These are phyloP conservation scores for Taphrina pruni DNA, from an alignment of 1,139 yeast genomes.

Conservation along the genomic window DNA sequence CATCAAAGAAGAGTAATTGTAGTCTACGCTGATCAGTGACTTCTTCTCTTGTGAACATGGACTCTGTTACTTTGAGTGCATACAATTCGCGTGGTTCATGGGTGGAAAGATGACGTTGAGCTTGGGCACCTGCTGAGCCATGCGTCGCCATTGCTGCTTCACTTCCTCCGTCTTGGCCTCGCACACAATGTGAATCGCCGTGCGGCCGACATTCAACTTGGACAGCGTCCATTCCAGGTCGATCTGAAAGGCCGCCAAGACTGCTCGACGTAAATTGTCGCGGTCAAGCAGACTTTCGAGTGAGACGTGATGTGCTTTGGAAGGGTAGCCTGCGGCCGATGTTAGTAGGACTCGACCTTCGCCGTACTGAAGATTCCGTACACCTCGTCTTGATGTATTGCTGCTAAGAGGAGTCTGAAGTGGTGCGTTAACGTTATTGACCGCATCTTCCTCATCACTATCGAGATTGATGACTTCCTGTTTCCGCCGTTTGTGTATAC, in stretches of 20 bases:
- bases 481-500: not conserved
- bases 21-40: constrained; percentile 24
- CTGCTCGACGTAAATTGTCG: constrained; percentile 44
- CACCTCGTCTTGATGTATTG: not conserved
- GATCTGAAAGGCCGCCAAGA: constrained; percentile 45
- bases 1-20: constrained; percentile 46
- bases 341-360: constrained; percentile 46
- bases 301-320: constrained; percentile 44
- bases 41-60: no score
- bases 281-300: constrained; percentile 46
- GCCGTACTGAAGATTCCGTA: constrained; percentile 24
- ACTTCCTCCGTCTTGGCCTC: constrained; percentile 44
- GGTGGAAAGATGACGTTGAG: constrained; percentile 40
- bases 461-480: constrained; percentile 10
- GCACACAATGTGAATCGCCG: constrained; percentile 42
- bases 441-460: constrained; percentile 4
- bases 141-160: constrained; percentile 10
- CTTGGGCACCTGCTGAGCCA: constrained; percentile 17
- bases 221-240: constrained; percentile 41
- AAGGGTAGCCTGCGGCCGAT: constrained; percentile 45
- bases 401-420: not conserved
- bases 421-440: not conserved
- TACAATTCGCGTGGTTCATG: constrained; percentile 42
- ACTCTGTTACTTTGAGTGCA: constrained; percentile 47
- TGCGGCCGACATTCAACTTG: constrained; percentile 40